Conservation (phyloP, 2,329 filamentous ascomycete genomes). For the Biscogniauxia marginata region DNA sequence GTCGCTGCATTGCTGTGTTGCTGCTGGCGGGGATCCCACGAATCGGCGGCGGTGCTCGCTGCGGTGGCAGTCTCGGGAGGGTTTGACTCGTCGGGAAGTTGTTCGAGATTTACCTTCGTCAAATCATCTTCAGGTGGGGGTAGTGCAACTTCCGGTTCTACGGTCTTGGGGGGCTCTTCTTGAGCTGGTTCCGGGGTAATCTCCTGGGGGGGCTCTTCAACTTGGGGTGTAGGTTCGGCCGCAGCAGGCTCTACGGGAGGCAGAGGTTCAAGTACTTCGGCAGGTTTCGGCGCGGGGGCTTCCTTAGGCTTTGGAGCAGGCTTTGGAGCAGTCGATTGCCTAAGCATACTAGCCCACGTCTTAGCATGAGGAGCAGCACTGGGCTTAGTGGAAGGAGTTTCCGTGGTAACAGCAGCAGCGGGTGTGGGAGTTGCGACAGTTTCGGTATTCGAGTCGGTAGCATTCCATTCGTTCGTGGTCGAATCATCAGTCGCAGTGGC, state of each 20-base stretch:
- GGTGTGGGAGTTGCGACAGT: constrained; percentile 37
- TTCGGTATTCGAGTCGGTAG: constrained; percentile 40
- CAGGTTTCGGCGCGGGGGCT: constrained; percentile 44
- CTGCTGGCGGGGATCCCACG: constrained; percentile 68
- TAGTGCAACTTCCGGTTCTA: constrained; percentile 55
- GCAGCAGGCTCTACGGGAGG: constrained; percentile 41
- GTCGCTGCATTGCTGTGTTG: constrained; percentile 60
- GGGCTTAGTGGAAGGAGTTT: constrained; percentile 27
- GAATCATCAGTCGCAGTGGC: constrained; percentile 41
- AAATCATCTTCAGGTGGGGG: constrained; percentile 77
- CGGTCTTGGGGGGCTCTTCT: constrained; percentile 38
- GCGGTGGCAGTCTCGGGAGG: constrained; percentile 78
- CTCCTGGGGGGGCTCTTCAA: constrained; percentile 36
- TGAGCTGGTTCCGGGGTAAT: constrained; percentile 27
- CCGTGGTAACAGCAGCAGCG: constrained; percentile 37
- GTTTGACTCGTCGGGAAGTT: constrained; percentile 77
- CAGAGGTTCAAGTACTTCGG: constrained; percentile 46
- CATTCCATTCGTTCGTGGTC: constrained; percentile 43
- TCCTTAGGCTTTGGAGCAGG: constrained; percentile 55
- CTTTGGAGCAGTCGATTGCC: constrained; percentile 58
- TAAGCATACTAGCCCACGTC: constrained; percentile 77
- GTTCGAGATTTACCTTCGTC: constrained; percentile 89
- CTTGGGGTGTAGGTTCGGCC: constrained; percentile 38
- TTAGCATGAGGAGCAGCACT: constrained; percentile 45
- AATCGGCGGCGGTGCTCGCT: constrained; percentile 86